Evolutionary conservation across 2,329 filamentous ascomycete species (phyloP).

Genomic region (Didymella glomerata): DNA sequence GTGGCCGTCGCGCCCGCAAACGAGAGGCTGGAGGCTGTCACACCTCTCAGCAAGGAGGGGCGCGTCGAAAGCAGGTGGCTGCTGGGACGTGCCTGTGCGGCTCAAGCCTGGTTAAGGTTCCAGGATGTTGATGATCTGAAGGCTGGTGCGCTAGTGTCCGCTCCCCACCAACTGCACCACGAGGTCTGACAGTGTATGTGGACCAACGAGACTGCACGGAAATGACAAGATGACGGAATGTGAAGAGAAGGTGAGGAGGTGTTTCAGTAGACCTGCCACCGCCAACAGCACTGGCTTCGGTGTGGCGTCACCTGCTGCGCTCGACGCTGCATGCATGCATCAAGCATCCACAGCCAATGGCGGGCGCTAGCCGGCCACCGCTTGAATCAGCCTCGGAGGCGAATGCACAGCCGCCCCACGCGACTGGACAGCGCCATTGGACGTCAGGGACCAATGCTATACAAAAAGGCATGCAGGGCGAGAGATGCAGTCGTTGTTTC

Average conservation of each 20-base stretch:
- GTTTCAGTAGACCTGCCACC: conserved; percentile 42
- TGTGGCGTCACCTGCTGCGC: conserved; percentile 43
- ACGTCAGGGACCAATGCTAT: conserved; percentile 10
- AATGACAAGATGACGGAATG: no score
- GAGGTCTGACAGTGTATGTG: conserved; percentile 17
- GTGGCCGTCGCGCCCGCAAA: conserved; percentile 14
- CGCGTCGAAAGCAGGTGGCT: conserved; percentile 39
- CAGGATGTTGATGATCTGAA: background rate
- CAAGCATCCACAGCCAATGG: conserved; percentile 32
- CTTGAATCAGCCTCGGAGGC: conserved; percentile 40
- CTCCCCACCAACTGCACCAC: conserved; percentile 11
- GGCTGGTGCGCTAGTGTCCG: conserved; percentile 4
- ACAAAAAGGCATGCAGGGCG: background rate
- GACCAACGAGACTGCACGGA: no score
- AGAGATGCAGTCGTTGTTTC: background rate
- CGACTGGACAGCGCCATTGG: conserved; percentile 22
- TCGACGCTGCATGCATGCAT: conserved; percentile 33
- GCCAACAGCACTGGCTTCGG: conserved; percentile 36
- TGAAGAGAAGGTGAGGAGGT: conserved; percentile 19
- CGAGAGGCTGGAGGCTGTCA: conserved; percentile 28
- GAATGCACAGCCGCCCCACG: conserved; percentile 27
- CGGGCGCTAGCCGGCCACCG: conserved; percentile 41
- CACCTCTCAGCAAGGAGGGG: conserved; percentile 27
- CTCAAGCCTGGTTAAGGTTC: background rate
- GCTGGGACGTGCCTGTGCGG: conserved; percentile 17